phyloP scores from a whole-genome alignment of 2,329 filamentous ascomycete genomes.

The Zymoseptoria pseudotritici region DNA sequence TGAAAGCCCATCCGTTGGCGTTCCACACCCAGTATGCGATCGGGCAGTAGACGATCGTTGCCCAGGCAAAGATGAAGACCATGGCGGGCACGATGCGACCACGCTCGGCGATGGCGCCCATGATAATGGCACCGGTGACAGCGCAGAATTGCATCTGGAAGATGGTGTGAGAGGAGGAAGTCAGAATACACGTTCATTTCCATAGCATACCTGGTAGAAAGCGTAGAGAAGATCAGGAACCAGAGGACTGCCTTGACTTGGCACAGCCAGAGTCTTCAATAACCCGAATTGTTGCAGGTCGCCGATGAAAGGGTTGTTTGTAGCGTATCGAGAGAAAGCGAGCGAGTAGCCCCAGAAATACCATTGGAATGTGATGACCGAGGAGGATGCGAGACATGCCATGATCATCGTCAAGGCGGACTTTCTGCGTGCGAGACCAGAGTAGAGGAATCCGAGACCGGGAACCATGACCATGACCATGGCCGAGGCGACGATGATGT shows the following conservation, averaged over 20 bases:
- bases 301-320: slow-evolving; percentile 78
- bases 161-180: not conserved
- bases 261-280: slow-evolving; percentile 70
- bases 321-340: slow-evolving; percentile 74
- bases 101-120: slow-evolving; percentile 88
- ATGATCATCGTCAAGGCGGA: slow-evolving; percentile 95
- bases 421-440: slow-evolving; percentile 92
- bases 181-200: not conserved
- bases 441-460: slow-evolving; percentile 95
- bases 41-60: slow-evolving; percentile 94
- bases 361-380: slow-evolving; percentile 94
- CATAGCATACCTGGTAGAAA: slow-evolving; percentile 69
- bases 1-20: slow-evolving; percentile 82
- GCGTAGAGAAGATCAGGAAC: slow-evolving; percentile 86
- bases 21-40: slow-evolving; percentile 97
- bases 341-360: slow-evolving; percentile 99
- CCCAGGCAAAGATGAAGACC: slow-evolving; percentile 95
- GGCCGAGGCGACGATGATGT: slow-evolving; percentile 79
- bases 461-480: slow-evolving; percentile 97
- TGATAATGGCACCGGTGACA: slow-evolving; percentile 83
- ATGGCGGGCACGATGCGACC: slow-evolving; percentile 87
- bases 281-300: slow-evolving; percentile 84
- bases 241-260: slow-evolving; percentile 81
- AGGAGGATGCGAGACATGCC: slow-evolving; percentile 91
- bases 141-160: slow-evolving; percentile 90